Evolutionary conservation across 2,329 filamentous ascomycete genomes (phyloP), one percentile per base, ranked within the genome.

Genomic region (Exophiala phaeomuriformis): DNA sequence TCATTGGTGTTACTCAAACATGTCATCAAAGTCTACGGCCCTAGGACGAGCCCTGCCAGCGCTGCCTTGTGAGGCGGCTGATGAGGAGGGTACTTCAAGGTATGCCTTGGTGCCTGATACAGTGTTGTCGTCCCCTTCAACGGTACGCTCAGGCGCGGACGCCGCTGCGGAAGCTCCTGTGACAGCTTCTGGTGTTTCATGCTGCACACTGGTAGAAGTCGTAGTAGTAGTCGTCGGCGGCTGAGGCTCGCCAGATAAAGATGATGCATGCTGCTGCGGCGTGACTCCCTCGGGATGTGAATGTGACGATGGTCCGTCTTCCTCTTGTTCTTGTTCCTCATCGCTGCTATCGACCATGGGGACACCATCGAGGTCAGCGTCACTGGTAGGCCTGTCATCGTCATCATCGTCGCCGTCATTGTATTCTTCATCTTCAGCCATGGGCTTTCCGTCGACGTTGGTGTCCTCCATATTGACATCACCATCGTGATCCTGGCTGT

Each of bases 261-360:
- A 19, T 19, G 19, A 19, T 19, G 19, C 19, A 19, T 19, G 19
- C 19, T 19, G 19, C 19, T 19, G 19, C 19, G 19, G 19, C 19
- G 19, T 19, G 19, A 19, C 19, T 19, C 19, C 19, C 19, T 19
- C 19, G 19, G 19, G 19, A 19, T 19, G 19, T 19, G 19, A 19
- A 19, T 27, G 12, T 5, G 5, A 5, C 19, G 19, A 28, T 41
- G n/a, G 33, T 36, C 28, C 42, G 12, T 12, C 28, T 4, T 62
- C 69, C 52, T 76, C 69, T 5, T 68, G 68, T 39, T 78, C 73
- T 3, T 74, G 75, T 49, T 80, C 77, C 53, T 79, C 72, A 36
- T 80, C 71, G 48, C 69, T 73, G 55, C 74, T 75, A 45, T 71
- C 71, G 69, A 75, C 67, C 72, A 76, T 70, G 8, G 68, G 65